Base-by-base conservation (phyloP, 2,329 filamentous ascomycete genomes). In the Claviceps digitariae region DNA sequence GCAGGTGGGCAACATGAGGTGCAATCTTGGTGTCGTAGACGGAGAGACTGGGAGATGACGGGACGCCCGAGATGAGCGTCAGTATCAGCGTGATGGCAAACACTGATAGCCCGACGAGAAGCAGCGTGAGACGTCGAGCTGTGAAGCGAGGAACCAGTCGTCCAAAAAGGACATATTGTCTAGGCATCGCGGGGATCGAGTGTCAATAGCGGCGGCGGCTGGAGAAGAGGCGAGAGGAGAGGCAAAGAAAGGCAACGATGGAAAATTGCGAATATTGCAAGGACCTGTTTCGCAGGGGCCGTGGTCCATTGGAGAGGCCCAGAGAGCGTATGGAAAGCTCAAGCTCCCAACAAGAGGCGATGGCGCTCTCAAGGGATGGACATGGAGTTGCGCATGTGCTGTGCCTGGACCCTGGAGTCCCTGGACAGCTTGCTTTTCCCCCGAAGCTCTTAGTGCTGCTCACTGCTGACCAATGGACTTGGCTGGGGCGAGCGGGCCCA, bases 71-170 rank as follows among this genome's bases (percentile, higher is more conserved):
- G 20, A 76, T 74, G 12, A 81, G 66, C 15, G 73, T 74, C 57
- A 77, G 72, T 57, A 82, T 67, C 50, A 81, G 73, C 59, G 77
- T 70, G 54, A 82, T 60, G 55, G 76, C 77, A 58, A 81, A 76
- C 41, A 80, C 57, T 55, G 74, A 71, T 47, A 83, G 67, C 52
- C 68, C 63, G 53, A 73, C 67, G 43, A 83, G 68, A 23, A 82
- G 67, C 51, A 77, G 63, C 20, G 74, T 74, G 57, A 81, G 66
- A 52, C 76, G 77, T 48, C 77, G 75, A 23, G 78, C 70, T 46
- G 71, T 67, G 54, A 82, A 66, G 52, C 74, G 74, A 55, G 74
- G 72, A 57, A 80, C 61, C 17, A 73, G 71, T 51, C 73, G 69
- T 51, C 76, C 75, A 51, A 75, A 72, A 44, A 78, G 46, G 20